Evolutionary conservation across 1,284 basidiomycete species (phyloP).

Genomic region (Sporisorium graminicola): DNA sequence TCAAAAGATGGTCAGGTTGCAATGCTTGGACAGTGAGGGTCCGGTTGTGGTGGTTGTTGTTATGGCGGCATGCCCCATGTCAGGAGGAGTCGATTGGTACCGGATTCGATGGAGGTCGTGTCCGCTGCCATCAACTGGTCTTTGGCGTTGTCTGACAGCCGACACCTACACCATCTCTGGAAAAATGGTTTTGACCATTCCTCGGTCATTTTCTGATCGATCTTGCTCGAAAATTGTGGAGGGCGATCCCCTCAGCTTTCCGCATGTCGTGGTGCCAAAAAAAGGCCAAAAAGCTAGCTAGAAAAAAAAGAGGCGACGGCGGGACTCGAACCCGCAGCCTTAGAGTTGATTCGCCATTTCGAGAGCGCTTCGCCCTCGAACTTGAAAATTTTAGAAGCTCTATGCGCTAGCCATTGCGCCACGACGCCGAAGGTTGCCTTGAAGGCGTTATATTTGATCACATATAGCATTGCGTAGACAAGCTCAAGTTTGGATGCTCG

Average conservation of each 20-base stretch:
- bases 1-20: too few relatives aligned
- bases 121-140: too few relatives aligned
- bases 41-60: not conserved
- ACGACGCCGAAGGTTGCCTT: slow-evolving; percentile 29
- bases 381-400: slow-evolving; percentile 37
- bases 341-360: slow-evolving; percentile 28
- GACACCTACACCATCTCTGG: not conserved
- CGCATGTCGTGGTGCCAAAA: slow-evolving; percentile 5
- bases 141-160: not conserved
- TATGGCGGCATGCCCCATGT: too few relatives aligned
- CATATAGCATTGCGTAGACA: not conserved
- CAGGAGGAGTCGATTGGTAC: too few relatives aligned
- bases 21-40: too few relatives aligned
- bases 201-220: slow-evolving; percentile 18
- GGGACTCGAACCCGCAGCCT: slow-evolving; percentile 60
- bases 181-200: slow-evolving; percentile 1
- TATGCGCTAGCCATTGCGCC: slow-evolving; percentile 60
- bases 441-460: not conserved
- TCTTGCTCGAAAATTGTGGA: slow-evolving; percentile 13
- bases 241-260: slow-evolving; percentile 7
- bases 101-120: too few relatives aligned
- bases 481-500: too few relatives aligned
- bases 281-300: not conserved
- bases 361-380: not conserved
- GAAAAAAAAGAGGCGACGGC: slow-evolving; percentile 28